Evolutionary conservation across 257 asterid species (phyloP), one percentile per base, ranked within the genome.

Genomic region (Verbascum thapsus): DNA sequence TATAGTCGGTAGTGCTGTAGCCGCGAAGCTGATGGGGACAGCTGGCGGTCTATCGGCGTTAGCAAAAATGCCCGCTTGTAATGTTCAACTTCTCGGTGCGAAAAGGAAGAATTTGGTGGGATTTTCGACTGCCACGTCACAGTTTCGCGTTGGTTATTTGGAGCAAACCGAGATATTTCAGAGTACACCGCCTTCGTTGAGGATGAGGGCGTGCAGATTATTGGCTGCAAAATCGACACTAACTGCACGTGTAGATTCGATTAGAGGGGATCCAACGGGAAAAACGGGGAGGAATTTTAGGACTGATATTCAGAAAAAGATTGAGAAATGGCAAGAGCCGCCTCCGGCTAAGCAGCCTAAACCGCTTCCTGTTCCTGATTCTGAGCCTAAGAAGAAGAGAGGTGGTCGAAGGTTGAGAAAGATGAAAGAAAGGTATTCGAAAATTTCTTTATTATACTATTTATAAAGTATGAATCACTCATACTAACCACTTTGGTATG

Each of bases 351-450:
- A 89, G 81, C 97, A 85, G 76, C 96, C 99, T 20, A 92, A 83
- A 75, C 99, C 99, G 43, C 99, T 92, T 56, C 97, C 99, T 0
- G 99, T 89, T 70, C 99, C 97, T 70, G 99, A 92, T 74, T 92
- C 99, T 1, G 99, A 92, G 81, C 99, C 99, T 34, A 92, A 85
- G 72, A 89, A 92, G 83, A 92, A 86, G 82, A 79, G 99, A 75
- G 99, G 99, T 20, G 99, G 99, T 47, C 90, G 97, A 22, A 81
- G 99, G 61, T 80, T 87, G 71, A 88, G 97, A 68, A 92, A 92
- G 88, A 85, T 82, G 97, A 92, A 92, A 82, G 99, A 92, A 76
- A 85, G 99, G 99, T 89, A 58, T 16, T 62, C 37, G 8, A 9
- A 61, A 16, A 51, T 69, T 48, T 22, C 23, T 54, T 10, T 13